Base-by-base conservation (phyloP, 75 land plant species). In the Chamaecyparis obtusa region DNA sequence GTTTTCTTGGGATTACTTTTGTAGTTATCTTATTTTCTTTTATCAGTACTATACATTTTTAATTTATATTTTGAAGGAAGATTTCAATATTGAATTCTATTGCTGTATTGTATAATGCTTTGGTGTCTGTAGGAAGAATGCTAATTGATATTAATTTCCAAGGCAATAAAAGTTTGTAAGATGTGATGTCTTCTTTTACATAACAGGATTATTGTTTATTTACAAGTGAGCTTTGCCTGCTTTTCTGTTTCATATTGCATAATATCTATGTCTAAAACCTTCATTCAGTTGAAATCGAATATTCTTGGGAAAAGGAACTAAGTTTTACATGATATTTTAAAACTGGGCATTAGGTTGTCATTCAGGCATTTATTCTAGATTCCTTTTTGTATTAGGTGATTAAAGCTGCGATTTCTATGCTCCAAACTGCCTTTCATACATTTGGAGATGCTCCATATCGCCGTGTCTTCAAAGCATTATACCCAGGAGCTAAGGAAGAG, bases 401-500 rank as follows among this genome's bases (percentile, higher is more conserved):
- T 7, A 95, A 92, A 92, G 88, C 93, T 48, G 93, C 95, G 82
- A 89, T 96, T 56, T 91, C 99, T 9, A 86, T 98, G 91, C 94
- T 98, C 36, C 94, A 87, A 91, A 93, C 99, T 67, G 79, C 95
- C 33, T 87, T 96, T 79, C 91, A 92, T 79, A 91, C 87, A 74
- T 91, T 95, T 86, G 94, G 89, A 54, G 96, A 93, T 92, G 93
- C 87, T 24, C 90, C 94, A 72, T 95, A 83, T 86, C 95, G 93
- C 83, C 91, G 91, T 84, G 96, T 89, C 39, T 94, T 98, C 88
- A 98, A 98, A 91, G 95, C 99, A 83, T 87, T 98, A 27, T 90
- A 94, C 76, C 91, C 93, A 83, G 91, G 88, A 84, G 97, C 94
- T 19, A 95, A 93, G 87, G 92, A 94, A 13, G 99, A 96, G 87